A percentile compares a stretch with the other conserved stretches of the same genome.
phyloP scores from a whole-genome alignment of 768 basidiomycete species.

The Tremella yokohamensis region DNA sequence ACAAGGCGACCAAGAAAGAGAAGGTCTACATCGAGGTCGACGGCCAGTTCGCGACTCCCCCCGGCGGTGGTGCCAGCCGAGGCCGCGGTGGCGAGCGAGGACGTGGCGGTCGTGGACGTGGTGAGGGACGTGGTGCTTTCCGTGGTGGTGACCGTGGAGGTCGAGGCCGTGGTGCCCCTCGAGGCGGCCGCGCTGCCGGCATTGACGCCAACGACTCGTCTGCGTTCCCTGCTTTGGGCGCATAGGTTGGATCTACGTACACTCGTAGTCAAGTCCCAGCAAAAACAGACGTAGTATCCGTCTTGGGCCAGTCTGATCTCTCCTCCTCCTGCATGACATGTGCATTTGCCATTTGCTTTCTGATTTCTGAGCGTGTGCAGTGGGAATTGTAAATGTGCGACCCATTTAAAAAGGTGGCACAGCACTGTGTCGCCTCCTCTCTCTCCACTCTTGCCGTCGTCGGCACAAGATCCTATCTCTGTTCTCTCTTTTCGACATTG shows the following conservation, averaged over 20 bases:
- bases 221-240: constrained; percentile 79
- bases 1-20: constrained; percentile 52
- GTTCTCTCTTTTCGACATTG: no score
- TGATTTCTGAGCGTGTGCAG: no score
- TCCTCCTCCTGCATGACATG: no score
- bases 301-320: no score
- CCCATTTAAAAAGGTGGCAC: no score
- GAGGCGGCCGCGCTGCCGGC: constrained; percentile 51
- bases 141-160: constrained; percentile 56
- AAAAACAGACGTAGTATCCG: no score
- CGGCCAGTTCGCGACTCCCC: constrained; percentile 76
- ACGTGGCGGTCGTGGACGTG: constrained; percentile 42
- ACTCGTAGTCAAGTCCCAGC: no score
- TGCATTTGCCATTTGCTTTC: no score
- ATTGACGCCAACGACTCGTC: constrained; percentile 76
- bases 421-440: no score
- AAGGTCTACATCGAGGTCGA: constrained; percentile 92
- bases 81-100: constrained; percentile 62
- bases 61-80: constrained; percentile 44
- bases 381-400: no score
- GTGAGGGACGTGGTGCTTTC: constrained; percentile 45
- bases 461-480: no score
- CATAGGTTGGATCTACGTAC: constrained; percentile 19
- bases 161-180: constrained; percentile 55
- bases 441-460: no score